Conservation (phyloP, 2,329 filamentous ascomycete species). For the Bipolaris oryzae region DNA sequence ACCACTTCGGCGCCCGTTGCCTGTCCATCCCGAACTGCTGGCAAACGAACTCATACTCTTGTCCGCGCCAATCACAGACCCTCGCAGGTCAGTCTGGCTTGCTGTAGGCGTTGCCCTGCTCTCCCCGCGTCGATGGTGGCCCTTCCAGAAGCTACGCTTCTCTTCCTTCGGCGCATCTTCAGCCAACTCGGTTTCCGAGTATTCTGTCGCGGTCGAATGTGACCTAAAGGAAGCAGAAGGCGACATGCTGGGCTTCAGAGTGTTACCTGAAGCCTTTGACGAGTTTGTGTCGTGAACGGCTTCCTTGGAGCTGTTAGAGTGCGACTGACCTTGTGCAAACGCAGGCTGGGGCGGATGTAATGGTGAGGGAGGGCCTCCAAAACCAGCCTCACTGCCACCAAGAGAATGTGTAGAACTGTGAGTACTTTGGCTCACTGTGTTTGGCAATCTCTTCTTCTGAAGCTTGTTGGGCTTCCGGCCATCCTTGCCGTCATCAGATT, state of each 20-base stretch:
- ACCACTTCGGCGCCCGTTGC: slow-evolving; percentile 38
- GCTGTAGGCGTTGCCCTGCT: slow-evolving; percentile 45
- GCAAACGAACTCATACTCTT: slow-evolving; percentile 50
- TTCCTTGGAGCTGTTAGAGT: slow-evolving; percentile 36
- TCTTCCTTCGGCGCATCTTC: slow-evolving; percentile 62
- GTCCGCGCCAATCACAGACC: slow-evolving; percentile 45
- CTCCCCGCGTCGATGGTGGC: slow-evolving; percentile 58
- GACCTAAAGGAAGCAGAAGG: slow-evolving; percentile 80
- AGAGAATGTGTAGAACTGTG: slow-evolving; percentile 88
- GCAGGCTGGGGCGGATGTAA: slow-evolving; percentile 42
- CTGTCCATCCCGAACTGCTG: slow-evolving; percentile 40
- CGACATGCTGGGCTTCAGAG: slow-evolving; percentile 71
- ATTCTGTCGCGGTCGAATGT: slow-evolving; percentile 71
- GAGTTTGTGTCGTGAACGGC: slow-evolving; percentile 47
- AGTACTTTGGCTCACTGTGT: slow-evolving; percentile 80
- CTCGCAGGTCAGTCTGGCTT: slow-evolving; percentile 45
- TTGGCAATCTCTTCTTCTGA: slow-evolving; percentile 78
- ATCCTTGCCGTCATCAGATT: slow-evolving; percentile 36
- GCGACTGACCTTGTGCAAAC: slow-evolving; percentile 34
- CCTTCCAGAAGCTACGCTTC: slow-evolving; percentile 75
- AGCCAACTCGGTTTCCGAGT: slow-evolving; percentile 76
- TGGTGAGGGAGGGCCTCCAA: slow-evolving; percentile 39
- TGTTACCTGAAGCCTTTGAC: slow-evolving; percentile 55
- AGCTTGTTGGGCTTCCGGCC: slow-evolving; percentile 83
- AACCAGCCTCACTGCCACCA: slow-evolving; percentile 42